Base-by-base conservation (phyloP, 2,329 filamentous ascomycete genomes). In the Colletotrichum euphorbiae region DNA sequence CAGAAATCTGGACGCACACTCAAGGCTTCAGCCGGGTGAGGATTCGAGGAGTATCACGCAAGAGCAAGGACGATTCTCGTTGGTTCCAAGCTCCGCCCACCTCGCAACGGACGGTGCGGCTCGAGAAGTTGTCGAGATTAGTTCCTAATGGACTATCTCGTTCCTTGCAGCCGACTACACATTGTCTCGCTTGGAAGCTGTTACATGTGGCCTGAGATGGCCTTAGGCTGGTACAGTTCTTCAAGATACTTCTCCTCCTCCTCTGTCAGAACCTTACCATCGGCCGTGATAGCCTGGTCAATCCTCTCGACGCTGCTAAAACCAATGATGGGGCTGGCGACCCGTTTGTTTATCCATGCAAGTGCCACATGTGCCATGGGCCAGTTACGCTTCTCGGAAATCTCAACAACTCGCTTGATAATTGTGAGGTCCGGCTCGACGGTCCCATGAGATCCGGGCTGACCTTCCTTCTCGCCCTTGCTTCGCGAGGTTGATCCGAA, bases 351-450 rank as follows among this genome's bases (percentile, higher is more conserved):
- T 64, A 85, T 83, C 90, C 90, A 92, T 3, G 88, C 89, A 62
- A 90, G 81, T 1, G 87, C 84, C 19, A 92, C 85, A 63, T 90
- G 85, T 50, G 87, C 85, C 85, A 92, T 91, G 70, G 83, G 86
- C 74, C 86, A 83, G 0, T 80, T 83, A 71, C 84, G 83, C 77
- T 88, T 87, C 70, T 82, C 80, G 0, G 89, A 87, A 13, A 90
- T 71, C 74, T 90, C 84, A 75, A 89, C 82, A 2, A 80, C 73
- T 7, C 77, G 61, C 69, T 77, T 69, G 48, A 80, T 72, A 51
- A 80, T 75, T 13, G 67, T 74, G 45, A 77, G 33, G 48, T 79
- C 78, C 17, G 75, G 74, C 69, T 78, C 78, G 4, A 74, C 74
- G 11, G 75, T 79, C 5, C 77, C 77, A 36, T 61, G 58, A 6